Evolutionary conservation across 2,329 filamentous ascomycete species (phyloP), one percentile per base, ranked within the genome.

Genomic region (Talaromyces pinophilus): DNA sequence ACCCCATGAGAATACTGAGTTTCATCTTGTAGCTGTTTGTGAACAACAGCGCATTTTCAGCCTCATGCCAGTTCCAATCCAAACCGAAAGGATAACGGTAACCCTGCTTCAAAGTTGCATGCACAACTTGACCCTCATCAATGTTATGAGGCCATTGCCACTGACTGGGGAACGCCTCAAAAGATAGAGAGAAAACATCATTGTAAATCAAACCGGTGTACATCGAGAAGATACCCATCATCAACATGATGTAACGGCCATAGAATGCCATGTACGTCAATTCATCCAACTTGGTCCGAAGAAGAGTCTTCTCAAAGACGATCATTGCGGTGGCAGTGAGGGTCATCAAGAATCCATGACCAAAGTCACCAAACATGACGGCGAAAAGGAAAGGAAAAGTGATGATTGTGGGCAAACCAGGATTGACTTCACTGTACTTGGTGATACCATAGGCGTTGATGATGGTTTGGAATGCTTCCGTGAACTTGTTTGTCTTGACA

Each of bases 1-100:
- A 99, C 78, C 96, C 95, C 70, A 99, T 86, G 71, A 99, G 87
- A 77, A 99, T 97, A 83, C 92, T 96, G 82, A 99, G 91, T 85
- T 99, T 99, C 95, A 99, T 99, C 89, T 99, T 99, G 86, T 95
- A 96, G 80, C 92, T 96, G 90, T 99, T 99, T 78, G 88, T 91
- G 82, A 99, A 99, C 60, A 99, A 86, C 22, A 99, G 85, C 68
- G 96, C 91, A 74, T 99, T 99, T 74, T 98, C 94, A 13, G 93
- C 91, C 67, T 91, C 93, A 78, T 99, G 96, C 95, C 95, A 99
- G 75, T 90, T 91, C 89, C 90, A 97, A 77, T 99, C 95, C 68
- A 99, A 82, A 71, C 95, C 95, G 75, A 99, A 97, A 17, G 96
- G 94, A 78, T 97, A 99, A 62, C 93, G 90, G 80, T 97, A 93